Base-by-base conservation (phyloP, 163 green algal genomes). In the Coccomyxa subellipsoidea region DNA sequence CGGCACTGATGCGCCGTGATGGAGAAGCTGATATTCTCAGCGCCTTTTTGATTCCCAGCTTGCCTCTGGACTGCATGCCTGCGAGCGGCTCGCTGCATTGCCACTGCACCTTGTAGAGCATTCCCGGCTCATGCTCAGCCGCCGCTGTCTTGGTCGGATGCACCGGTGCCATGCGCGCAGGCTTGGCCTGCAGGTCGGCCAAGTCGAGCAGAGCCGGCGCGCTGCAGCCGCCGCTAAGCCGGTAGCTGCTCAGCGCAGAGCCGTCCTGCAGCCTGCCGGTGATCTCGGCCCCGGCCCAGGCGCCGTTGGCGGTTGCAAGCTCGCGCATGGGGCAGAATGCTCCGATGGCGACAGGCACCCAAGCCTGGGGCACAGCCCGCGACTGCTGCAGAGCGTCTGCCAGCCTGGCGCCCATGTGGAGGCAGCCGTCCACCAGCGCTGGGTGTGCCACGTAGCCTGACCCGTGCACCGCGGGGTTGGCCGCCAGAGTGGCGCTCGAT, bases 371-470 rank as follows among this genome's bases (percentile, higher is more conserved):
- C 15, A 18, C 47, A 18, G 23, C 47, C 15, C 47, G 15, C 23
- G 47, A 27, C 47, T 8, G 47, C 3, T 18, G 47, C 47, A 59
- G 47, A 59, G 47, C 47, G 23, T 59, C 47, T 18, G 47, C 47
- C 47, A 59, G 47, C 21, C 23, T 1, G 23, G 82, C 59, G 7
- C 34, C 77, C 23, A 83, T 78, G 37, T 86, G 82, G 23, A 83
- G 76, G 54, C 70, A 35, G n/a, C 38, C 36, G 39, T 86, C 82
- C 54, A 86, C 39, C 0, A 81, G 23, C 25, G 82, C 82, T 4
- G 82, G 82, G 59, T 86, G 78, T 54, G 32, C 38, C 4, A 59
- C 7, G 29, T 31, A 66, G 31, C 80, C 80, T 1, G 40, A 71
- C 0, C 32, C 34, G 29, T 80, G 70, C 21, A 5, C 31, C 66